These are phyloP conservation scores for Venturia carpophila DNA, from an alignment of 2,329 filamentous ascomycete genomes.

Conservation along the genomic window DNA sequence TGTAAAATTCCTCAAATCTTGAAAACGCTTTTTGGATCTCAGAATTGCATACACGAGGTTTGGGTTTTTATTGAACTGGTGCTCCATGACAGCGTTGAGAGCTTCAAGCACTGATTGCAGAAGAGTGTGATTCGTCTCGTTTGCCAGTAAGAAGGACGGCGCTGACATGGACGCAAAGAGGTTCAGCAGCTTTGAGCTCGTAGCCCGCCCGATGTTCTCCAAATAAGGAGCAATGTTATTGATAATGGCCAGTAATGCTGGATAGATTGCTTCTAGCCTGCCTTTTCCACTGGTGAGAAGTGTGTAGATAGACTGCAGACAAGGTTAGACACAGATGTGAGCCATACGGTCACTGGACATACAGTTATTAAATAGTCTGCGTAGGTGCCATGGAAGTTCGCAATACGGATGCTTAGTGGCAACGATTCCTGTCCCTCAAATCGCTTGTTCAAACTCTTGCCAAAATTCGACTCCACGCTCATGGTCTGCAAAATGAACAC, in stretches of 20 bases:
- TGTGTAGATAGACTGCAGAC: constrained; percentile 69
- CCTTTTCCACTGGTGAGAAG: constrained; percentile 88
- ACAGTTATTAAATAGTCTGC: constrained; percentile 89
- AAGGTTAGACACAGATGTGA: background rate
- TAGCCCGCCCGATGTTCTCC: constrained; percentile 63
- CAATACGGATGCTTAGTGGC: constrained; percentile 70
- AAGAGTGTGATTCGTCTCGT: constrained; percentile 80
- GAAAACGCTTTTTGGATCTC: constrained; percentile 73
- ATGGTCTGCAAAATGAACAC: constrained; percentile 93
- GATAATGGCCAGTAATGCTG: constrained; percentile 81
- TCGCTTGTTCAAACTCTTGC: constrained; percentile 76
- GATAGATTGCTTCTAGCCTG: constrained; percentile 83
- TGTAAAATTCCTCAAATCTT: constrained; percentile 78
- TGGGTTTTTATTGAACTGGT: constrained; percentile 76
- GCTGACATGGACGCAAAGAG: constrained; percentile 89
- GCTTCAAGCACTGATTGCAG: constrained; percentile 78
- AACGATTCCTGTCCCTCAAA: constrained; percentile 87
- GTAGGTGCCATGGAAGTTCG: constrained; percentile 81
- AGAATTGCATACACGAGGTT: constrained; percentile 73
- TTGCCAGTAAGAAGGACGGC: constrained; percentile 83
- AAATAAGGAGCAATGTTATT: constrained; percentile 87
- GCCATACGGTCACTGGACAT: constrained; percentile 29
- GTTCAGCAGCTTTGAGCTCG: constrained; percentile 76
- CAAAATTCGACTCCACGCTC: constrained; percentile 87
- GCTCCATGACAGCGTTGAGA: constrained; percentile 82